A percentile compares a stretch with the other conserved stretches of the same genome.
phyloP scores from a whole-genome alignment of 139 green algal genomes.

The Auxenochlorella pyrenoidosa region DNA sequence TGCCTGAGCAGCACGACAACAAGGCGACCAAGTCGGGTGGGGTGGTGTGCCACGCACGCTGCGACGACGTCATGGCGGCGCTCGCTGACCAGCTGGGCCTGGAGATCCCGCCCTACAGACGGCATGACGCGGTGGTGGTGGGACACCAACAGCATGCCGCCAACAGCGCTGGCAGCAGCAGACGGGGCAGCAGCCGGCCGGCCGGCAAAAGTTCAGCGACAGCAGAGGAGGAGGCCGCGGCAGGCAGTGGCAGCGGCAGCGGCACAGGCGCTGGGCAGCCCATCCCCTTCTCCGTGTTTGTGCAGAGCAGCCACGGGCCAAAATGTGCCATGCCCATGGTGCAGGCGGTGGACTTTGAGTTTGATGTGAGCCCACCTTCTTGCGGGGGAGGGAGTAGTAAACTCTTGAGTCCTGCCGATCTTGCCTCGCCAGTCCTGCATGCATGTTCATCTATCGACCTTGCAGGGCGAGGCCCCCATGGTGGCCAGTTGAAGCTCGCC shows the following conservation, averaged over 20 bases:
- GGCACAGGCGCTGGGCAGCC: background rate
- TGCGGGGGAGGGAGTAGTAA: background rate
- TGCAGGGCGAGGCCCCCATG: no score
- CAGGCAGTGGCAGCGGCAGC: background rate
- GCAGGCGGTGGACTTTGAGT: constrained; percentile 35
- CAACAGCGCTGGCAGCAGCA: background rate
- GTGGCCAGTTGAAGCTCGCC: no score
- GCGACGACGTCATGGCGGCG: constrained; percentile 56
- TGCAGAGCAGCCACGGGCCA: constrained; percentile 61
- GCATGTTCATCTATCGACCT: background rate
- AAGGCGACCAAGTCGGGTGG: constrained; percentile 61
- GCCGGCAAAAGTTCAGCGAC: background rate
- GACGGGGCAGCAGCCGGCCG: background rate
- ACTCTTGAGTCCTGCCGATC: no score
- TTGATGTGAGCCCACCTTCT: background rate
- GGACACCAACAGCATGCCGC: constrained; percentile 2
- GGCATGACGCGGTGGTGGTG: constrained; percentile 52
- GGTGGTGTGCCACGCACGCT: constrained; percentile 50
- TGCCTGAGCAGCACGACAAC: constrained; percentile 51
- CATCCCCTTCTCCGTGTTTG: constrained; percentile 42
- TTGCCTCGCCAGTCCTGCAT: background rate
- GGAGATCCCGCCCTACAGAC: constrained; percentile 49
- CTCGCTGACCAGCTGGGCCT: constrained; percentile 54
- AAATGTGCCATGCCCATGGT: constrained; percentile 68
- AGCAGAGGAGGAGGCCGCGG: background rate